phyloP scores from a whole-genome alignment of 306 rosid genomes.

The Herpetospermum pedunculosum region DNA sequence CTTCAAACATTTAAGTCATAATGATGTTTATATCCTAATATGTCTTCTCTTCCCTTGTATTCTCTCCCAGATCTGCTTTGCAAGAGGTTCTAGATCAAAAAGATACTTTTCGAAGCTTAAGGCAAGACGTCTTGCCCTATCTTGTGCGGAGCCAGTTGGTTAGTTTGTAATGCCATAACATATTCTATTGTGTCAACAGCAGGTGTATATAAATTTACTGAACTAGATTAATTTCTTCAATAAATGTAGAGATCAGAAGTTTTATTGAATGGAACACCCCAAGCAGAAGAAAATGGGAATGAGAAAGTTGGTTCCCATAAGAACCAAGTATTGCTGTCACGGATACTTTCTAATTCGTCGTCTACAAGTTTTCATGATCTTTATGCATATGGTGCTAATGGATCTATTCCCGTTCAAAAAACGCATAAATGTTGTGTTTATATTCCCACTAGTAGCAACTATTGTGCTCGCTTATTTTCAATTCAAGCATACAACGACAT shows the following conservation, averaged over 20 bases:
- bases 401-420: slow-evolving; percentile 31
- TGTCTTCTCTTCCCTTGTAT: slow-evolving; percentile 3
- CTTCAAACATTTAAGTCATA: slow-evolving; percentile 7
- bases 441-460: slow-evolving; percentile 62
- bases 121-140: slow-evolving; percentile 82
- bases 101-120: slow-evolving; percentile 62
- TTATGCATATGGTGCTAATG: slow-evolving; percentile 32
- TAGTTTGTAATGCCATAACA: slow-evolving; percentile 31
- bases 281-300: slow-evolving; percentile 64
- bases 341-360: slow-evolving; percentile 71
- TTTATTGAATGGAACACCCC: slow-evolving; percentile 40
- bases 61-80: slow-evolving; percentile 62
- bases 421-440: slow-evolving; percentile 94
- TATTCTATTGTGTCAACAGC: slow-evolving; percentile 13
- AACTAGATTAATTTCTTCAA: slow-evolving; percentile 15
- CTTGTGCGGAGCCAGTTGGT: slow-evolving; percentile 95
- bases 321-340: slow-evolving; percentile 51
- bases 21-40: slow-evolving; percentile 11
- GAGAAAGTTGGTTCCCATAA: slow-evolving; percentile 49
- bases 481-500: slow-evolving; percentile 83
- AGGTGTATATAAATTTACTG: not conserved
- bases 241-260: slow-evolving; percentile 66
- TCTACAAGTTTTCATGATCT: slow-evolving; percentile 58
- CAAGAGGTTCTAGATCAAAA: slow-evolving; percentile 71
- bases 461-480: slow-evolving; percentile 80